Percentiles rank a stretch among this genome's conserved stretches.
Conservation (phyloP, 1,284 basidiomycete species). For the Amylostereum chailletii region DNA sequence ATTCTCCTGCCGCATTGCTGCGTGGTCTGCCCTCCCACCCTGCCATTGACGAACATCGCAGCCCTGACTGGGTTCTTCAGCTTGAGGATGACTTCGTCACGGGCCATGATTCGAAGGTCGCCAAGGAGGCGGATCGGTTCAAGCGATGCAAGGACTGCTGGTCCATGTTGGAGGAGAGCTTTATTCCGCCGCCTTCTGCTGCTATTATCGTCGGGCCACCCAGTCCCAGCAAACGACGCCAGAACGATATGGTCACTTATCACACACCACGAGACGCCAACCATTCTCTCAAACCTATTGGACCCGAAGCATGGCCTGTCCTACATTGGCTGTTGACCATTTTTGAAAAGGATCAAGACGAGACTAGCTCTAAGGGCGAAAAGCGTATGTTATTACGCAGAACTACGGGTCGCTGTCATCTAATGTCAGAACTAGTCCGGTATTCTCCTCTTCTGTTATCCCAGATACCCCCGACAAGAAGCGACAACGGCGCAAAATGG, state of each 20-base stretch:
- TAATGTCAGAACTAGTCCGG: constrained; percentile 26
- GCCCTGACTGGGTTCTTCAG: not conserved
- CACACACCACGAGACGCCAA: constrained; percentile 20
- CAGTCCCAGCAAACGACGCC: constrained; percentile 11
- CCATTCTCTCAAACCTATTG: constrained; percentile 30
- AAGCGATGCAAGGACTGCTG: constrained; percentile 48
- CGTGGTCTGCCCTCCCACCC: constrained; percentile 46
- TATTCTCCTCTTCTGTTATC: constrained; percentile 51
- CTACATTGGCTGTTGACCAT: constrained; percentile 56
- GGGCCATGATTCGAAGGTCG: constrained; percentile 47
- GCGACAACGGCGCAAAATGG: constrained; percentile 40
- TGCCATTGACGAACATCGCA: constrained; percentile 5
- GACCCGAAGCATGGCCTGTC: constrained; percentile 53
- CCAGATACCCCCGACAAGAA: constrained; percentile 57
- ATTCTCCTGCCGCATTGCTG: constrained; percentile 43
- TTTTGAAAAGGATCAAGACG: constrained; percentile 54
- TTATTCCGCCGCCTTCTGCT: constrained; percentile 29
- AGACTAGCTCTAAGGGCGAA: constrained; percentile 1
- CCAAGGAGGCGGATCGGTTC: constrained; percentile 43
- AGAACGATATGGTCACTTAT: constrained; percentile 2
- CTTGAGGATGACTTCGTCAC: constrained; percentile 19
- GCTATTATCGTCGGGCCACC: constrained; percentile 3
- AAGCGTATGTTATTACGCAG: too few species aligned
- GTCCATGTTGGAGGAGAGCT: constrained; percentile 47
- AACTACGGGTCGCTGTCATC: not conserved